Percentiles rank a stretch among this genome's conserved stretches.
Evolutionary conservation across 2,329 filamentous ascomycete species (phyloP).

Genomic region (Hortaea sp.): DNA sequence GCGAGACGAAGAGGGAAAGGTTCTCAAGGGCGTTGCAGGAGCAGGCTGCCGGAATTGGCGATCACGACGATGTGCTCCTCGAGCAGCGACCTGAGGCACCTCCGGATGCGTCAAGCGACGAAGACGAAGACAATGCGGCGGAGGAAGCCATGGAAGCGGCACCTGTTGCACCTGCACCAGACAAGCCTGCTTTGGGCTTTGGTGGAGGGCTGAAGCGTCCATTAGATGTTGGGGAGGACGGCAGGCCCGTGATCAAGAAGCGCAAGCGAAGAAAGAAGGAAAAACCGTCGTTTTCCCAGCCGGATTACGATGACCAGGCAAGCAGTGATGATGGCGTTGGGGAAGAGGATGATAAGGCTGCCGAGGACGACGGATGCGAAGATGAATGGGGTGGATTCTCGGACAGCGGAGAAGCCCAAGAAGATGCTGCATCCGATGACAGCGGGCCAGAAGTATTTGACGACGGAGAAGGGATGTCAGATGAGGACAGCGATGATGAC

Average conservation of each 20-base stretch:
- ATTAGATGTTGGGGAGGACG: slow-evolving; percentile 67
- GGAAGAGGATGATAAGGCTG: slow-evolving; percentile 11
- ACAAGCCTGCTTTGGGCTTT: slow-evolving; percentile 21
- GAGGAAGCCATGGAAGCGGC: neutral
- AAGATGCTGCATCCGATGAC: neutral
- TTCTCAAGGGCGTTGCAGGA: slow-evolving; percentile 50
- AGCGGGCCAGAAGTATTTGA: neutral
- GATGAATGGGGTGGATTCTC: slow-evolving; percentile 3
- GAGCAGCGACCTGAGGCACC: slow-evolving; percentile 23
- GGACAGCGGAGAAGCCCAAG: slow-evolving; percentile 11
- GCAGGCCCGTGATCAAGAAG: slow-evolving; percentile 72
- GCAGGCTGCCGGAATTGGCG: slow-evolving; percentile 50
- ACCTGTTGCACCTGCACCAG: neutral
- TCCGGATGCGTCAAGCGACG: slow-evolving; percentile 6
- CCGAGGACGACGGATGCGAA: slow-evolving; percentile 13
- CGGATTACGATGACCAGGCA: slow-evolving; percentile 14
- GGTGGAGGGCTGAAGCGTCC: slow-evolving; percentile 83
- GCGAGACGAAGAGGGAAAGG: slow-evolving; percentile 62
- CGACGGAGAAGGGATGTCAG: neutral
- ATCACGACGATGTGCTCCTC: slow-evolving; percentile 45
- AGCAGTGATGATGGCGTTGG: slow-evolving; percentile 16
- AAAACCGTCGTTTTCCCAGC: slow-evolving; percentile 11
- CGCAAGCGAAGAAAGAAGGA: slow-evolving; percentile 50
- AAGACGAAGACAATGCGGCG: slow-evolving; percentile 1
- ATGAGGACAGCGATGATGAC: neutral